These are phyloP conservation scores for Diutina rugosa DNA, from an alignment of 1,139 yeast species.

Conservation along the genomic window DNA sequence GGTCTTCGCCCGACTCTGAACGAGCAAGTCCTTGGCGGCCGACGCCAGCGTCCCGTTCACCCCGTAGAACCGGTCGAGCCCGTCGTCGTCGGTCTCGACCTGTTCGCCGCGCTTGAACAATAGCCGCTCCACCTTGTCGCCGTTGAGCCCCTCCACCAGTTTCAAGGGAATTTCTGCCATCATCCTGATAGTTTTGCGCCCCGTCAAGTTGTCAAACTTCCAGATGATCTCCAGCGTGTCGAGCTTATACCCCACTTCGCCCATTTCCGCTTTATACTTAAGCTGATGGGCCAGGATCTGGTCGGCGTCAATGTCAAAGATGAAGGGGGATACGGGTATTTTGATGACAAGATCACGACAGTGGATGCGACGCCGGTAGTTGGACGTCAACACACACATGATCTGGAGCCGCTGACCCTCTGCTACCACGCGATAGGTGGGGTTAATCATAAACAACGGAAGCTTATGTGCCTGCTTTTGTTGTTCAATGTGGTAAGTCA, in stretches of 20 bases:
- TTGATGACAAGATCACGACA: slow-evolving; percentile 18
- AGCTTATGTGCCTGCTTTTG: slow-evolving; percentile 19
- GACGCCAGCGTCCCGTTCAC: slow-evolving; percentile 23
- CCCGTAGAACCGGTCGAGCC: slow-evolving; percentile 29
- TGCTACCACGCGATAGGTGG: slow-evolving; percentile 17
- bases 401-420: slow-evolving; percentile 18
- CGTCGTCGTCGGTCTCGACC: slow-evolving; percentile 11
- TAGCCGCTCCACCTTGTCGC: neutral
- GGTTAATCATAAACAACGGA: slow-evolving; percentile 27
- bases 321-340: slow-evolving; percentile 24
- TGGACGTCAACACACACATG: slow-evolving; percentile 21
- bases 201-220: slow-evolving; percentile 46
- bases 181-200: slow-evolving; percentile 29
- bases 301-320: slow-evolving; percentile 16
- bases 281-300: slow-evolving; percentile 10
- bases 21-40: slow-evolving; percentile 11
- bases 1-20: slow-evolving; percentile 4
- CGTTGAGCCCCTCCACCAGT: neutral
- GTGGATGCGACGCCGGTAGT: slow-evolving; percentile 22
- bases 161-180: slow-evolving; percentile 26
- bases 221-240: slow-evolving; percentile 44
- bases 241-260: slow-evolving; percentile 26
- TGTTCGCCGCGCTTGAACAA: neutral
- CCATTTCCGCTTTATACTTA: slow-evolving; percentile 29
- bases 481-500: slow-evolving; percentile 30